A percentile compares a stretch with the other conserved stretches of the same genome.
Evolutionary conservation across 1,284 basidiomycete genomes (phyloP).

Genomic region (Malassezia globosa): DNA sequence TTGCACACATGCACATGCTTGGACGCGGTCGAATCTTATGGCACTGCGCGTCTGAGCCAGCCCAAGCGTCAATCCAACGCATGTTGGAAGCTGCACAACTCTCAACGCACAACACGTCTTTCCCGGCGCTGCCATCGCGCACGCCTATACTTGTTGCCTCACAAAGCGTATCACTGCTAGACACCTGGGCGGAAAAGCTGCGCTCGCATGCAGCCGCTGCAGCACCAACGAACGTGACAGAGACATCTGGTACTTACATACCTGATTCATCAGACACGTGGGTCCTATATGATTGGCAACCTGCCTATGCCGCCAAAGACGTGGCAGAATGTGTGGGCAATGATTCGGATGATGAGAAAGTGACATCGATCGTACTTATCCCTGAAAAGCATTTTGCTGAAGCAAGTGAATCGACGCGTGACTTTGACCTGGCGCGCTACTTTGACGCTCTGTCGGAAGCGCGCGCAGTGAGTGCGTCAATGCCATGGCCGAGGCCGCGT

Average conservation of each 20-base stretch:
- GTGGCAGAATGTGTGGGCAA: background rate
- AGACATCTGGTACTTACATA: background rate
- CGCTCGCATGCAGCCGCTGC: background rate
- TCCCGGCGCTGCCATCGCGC: background rate
- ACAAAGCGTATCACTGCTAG: background rate
- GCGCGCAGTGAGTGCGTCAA: background rate
- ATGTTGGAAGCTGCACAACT: background rate
- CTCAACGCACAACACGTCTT: background rate
- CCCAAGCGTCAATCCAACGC: background rate
- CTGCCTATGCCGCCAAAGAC: background rate
- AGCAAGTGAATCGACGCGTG: background rate
- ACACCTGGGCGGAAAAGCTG: background rate
- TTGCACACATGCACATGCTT: background rate
- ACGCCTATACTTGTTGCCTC: background rate
- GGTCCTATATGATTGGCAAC: background rate
- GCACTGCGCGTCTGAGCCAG: background rate
- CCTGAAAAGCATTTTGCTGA: background rate
- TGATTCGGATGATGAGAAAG: background rate
- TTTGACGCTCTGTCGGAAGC: background rate
- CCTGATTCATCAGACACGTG: background rate
- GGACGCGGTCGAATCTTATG: background rate
- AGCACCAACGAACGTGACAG: background rate
- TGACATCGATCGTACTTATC: background rate
- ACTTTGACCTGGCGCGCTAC: conserved; percentile 2
- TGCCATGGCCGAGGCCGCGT: conserved; percentile 5